These are phyloP conservation scores for Penicillium sp. DNA, from an alignment of 2,329 filamentous ascomycete species.

Conservation along the genomic window DNA sequence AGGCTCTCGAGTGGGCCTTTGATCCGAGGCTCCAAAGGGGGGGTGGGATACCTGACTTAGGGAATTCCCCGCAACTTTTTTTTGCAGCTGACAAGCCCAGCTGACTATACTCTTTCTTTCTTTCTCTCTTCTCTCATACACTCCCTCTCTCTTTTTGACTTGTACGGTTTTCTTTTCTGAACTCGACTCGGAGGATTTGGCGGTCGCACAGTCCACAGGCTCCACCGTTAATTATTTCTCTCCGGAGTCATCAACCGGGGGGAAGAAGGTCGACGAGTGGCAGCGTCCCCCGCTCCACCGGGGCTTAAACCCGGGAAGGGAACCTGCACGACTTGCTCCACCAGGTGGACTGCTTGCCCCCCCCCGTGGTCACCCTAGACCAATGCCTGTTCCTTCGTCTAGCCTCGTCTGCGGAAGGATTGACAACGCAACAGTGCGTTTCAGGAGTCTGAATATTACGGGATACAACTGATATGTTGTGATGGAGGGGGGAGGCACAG, in stretches of 20 bases:
- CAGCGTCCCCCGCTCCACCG: conserved; percentile 4
- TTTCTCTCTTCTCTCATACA: no score
- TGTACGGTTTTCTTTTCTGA: not conserved
- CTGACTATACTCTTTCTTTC: not conserved
- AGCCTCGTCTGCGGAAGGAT: conserved; percentile 8
- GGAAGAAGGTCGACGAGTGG: not conserved
- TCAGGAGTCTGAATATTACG: conserved; percentile 1
- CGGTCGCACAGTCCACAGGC: conserved; percentile 10
- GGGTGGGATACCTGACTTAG: not conserved
- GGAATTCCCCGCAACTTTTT: conserved; percentile 12
- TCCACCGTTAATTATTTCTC: conserved; percentile 9
- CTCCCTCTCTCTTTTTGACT: no score
- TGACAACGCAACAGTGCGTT: conserved; percentile 17
- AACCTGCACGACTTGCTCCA: conserved; percentile 19
- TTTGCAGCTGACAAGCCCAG: not conserved
- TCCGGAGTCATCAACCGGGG: conserved; percentile 17
- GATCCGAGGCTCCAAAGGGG: conserved; percentile 6
- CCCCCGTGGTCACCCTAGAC: not conserved
- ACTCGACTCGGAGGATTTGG: conserved; percentile 8
- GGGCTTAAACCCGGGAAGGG: conserved; percentile 12
- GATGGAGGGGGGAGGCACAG: no score
- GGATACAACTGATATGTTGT: no score
- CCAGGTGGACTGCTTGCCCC: not conserved
- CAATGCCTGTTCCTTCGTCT: not conserved
- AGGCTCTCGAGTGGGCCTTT: conserved; percentile 14